Base-by-base conservation (phyloP, 2,329 filamentous ascomycete genomes). In the Bipolaris sorokiniana region DNA sequence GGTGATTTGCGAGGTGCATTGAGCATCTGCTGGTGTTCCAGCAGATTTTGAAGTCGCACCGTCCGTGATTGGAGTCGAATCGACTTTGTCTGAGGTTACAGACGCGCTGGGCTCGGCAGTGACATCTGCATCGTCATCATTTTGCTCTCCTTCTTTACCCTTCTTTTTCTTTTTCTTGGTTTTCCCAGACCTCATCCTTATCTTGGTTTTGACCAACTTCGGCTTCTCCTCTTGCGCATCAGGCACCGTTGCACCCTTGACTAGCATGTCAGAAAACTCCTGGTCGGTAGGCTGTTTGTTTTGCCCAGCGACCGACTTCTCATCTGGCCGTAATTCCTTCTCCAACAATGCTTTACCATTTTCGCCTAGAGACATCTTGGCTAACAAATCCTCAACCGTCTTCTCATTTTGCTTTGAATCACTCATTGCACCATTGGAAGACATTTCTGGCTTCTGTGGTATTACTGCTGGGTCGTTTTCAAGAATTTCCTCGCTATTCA, bases 401-500 rank as follows among this genome's bases (percentile, higher is more conserved):
- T 69, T 61, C 5, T 66, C 57, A 16, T 36, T 54, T 15, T 54
- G 54, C 20, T 58, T 63, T 9, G 60, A 54, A 11, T 54, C 48
- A 4, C 49, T 64, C 26, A 47, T 59, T 13, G 58, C 37, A 18
- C 47, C 53, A 36, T 54, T 59, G 13, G 53, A 36, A 16, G 57
- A 51, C 10, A 26, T 31, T 7, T 49, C 13, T 11, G 65, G 53
- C 9, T 60, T 61, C 15, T 64, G 53, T 9, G 50, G 26, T 15
- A 46, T 34, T 7, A 28, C 52, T 38, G 48, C 48, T 7, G 54
- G 53, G 11, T 74, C 67, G 37, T 61, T 66, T 9, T 79, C 78
- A 3, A 88, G 78, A n/a, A 92, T 79, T 31, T 88, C 83, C 20
- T 81, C 78, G 22, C 85, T 85, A 2, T 83, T 82, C 26, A 88